A percentile compares a stretch with the other conserved stretches of the same genome.
Conservation (phyloP, 768 basidiomycete species). For the Suillus sp. region DNA sequence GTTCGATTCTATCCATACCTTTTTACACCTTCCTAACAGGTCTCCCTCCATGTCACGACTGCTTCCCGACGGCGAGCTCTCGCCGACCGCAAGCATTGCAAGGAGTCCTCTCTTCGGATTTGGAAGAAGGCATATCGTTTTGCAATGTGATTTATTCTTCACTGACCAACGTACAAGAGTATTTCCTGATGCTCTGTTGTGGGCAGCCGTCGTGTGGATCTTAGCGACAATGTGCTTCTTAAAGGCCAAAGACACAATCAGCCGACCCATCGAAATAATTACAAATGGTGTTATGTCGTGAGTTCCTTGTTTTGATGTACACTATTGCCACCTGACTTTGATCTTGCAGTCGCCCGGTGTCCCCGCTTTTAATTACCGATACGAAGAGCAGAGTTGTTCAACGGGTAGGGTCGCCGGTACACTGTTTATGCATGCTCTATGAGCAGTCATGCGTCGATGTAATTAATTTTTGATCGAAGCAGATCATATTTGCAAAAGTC, state of each 20-base stretch:
- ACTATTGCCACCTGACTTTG: background rate
- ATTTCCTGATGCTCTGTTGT: background rate
- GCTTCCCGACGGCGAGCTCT: background rate
- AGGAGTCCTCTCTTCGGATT: constrained; percentile 2
- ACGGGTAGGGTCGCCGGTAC: background rate
- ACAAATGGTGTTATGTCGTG: background rate
- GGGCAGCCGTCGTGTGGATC: constrained; percentile 6
- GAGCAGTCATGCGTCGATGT: background rate
- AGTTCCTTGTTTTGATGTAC: background rate
- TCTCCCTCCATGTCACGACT: constrained; percentile 6
- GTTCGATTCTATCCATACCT: background rate
- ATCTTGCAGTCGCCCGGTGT: background rate
- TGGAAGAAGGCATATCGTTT: constrained; percentile 8
- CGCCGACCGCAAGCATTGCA: background rate
- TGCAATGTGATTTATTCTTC: background rate
- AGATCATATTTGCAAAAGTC: background rate
- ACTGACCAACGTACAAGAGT: constrained; percentile 1
- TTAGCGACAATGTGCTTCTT: background rate
- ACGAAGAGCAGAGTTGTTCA: background rate
- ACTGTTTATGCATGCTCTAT: background rate
- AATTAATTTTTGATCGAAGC: background rate
- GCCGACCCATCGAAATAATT: background rate
- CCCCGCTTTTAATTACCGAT: background rate
- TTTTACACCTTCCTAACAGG: background rate
- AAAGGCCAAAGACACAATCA: background rate